A percentile compares a stretch with the other conserved stretches of the same genome.
These are phyloP conservation scores for Megacollybia platyphylla DNA, from an alignment of 1,284 basidiomycete genomes.

Conservation along the genomic window DNA sequence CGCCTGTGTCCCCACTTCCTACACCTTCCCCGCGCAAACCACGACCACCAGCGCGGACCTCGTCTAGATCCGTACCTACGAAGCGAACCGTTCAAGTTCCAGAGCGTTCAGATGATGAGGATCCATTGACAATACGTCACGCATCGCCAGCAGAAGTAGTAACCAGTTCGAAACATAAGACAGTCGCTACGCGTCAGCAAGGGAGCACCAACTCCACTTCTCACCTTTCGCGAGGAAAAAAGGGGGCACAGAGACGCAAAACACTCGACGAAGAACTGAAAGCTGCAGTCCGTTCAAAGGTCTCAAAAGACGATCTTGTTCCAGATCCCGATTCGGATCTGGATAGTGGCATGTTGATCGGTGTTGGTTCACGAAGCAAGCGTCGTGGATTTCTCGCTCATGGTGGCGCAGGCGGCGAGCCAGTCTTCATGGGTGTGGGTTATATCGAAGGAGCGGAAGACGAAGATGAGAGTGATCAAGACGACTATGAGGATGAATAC, in stretches of 20 bases:
- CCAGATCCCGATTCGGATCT: slow-evolving; percentile 20
- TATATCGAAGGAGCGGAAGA: slow-evolving; percentile 35
- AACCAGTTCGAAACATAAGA: not conserved
- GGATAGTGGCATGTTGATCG: slow-evolving; percentile 28
- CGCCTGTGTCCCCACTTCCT: slow-evolving; percentile 51
- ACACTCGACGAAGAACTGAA: slow-evolving; percentile 59
- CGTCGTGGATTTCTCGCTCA: slow-evolving; percentile 52
- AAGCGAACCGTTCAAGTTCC: slow-evolving; percentile 6
- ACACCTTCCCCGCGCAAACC: slow-evolving; percentile 39
- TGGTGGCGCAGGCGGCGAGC: slow-evolving; percentile 55
- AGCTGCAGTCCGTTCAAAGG: slow-evolving; percentile 9
- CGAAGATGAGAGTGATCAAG: not conserved
- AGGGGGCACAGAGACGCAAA: slow-evolving; percentile 18
- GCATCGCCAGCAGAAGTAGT: not conserved
- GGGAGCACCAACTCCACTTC: not conserved
- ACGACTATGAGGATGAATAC: not conserved
- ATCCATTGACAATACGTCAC: slow-evolving; percentile 12
- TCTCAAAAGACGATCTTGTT: slow-evolving; percentile 11
- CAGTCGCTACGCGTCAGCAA: not conserved
- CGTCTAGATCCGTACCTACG: slow-evolving; percentile 13
- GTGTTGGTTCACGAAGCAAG: slow-evolving; percentile 39
- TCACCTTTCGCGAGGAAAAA: not conserved
- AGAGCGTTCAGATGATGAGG: slow-evolving; percentile 13
- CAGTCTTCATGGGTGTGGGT: slow-evolving; percentile 57
- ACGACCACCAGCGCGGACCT: slow-evolving; percentile 32